Evolutionary conservation across 495 filamentous ascomycete species (phyloP), one percentile per base, ranked within the genome.

Genomic region (Articulospora tetracladia): DNA sequence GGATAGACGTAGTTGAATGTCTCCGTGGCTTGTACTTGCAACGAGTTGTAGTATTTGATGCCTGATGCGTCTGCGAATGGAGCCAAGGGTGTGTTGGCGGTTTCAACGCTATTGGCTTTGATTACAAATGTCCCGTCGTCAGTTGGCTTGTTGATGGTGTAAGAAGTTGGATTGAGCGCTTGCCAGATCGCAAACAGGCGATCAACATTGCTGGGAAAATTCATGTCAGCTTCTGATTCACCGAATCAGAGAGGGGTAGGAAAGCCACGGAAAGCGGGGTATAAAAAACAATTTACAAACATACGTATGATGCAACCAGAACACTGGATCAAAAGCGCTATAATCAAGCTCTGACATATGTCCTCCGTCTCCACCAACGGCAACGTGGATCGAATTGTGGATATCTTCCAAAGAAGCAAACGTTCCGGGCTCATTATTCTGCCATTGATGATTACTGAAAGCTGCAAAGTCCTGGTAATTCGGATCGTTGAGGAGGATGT

Each of bases 131-230:
- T 86, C 19, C 75, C 71, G 17, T 75, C 64, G 7, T 66, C 55
- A 7, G 80, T 75, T 10, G 68, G 36, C 48, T 79, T 67, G 13
- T 84, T 75, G 19, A 74, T 68, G 1, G 89, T 76, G 58, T 78
- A 84, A 41, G 76, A 73, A 3, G 80, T 65, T 1, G 86, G 86
- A 55, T 91, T 78, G 19, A 89, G 65, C 0, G 79, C 76, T 72
- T 92, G 89, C 87, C 88, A 93, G 44, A 92, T 82, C 11, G 90
- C 81, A 63, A 88, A 84, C 51, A 86, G 69, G 11, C 89, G 80
- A 64, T 93, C 90, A 22, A 91, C 79, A 57, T 83, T 86, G 0
- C 64, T 66, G 30, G 30, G 2, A 15, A 44, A 44, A 44, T 8
- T 46, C 12, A 47, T 12, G 55, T 63, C 61, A 63, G 61, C 59